Evolutionary conservation across 208 protist species (phyloP).

Genomic region (Wallacemonas collosoma): DNA sequence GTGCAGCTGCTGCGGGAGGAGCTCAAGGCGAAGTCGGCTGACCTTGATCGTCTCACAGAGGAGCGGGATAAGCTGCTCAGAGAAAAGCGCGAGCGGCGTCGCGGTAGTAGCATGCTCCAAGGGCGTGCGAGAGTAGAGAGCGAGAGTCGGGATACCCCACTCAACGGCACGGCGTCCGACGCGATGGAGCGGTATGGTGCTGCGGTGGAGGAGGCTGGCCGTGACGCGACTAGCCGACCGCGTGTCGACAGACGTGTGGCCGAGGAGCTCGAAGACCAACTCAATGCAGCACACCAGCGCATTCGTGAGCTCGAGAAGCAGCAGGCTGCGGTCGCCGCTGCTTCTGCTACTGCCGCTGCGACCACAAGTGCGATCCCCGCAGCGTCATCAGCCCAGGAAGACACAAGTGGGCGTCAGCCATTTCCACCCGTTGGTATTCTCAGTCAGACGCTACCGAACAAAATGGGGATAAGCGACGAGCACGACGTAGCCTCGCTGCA

Average conservation of each 20-base stretch:
- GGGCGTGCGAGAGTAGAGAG: neutral
- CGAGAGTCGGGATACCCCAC: neutral
- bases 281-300: constrained; percentile 35
- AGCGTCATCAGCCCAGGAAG: neutral
- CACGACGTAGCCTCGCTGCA: neutral
- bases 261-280: constrained; percentile 53
- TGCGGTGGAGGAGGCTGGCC: neutral
- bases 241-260: constrained; percentile 25
- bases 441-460: neutral
- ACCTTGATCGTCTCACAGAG: constrained; percentile 29
- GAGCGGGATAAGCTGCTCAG: constrained; percentile 33
- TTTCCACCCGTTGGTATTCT: constrained; percentile 1
- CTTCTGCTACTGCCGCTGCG: neutral
- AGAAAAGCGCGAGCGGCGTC: constrained; percentile 19
- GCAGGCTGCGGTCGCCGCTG: neutral
- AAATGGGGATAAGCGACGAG: neutral
- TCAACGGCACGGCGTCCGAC: neutral
- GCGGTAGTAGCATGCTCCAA: constrained; percentile 1
- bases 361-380: neutral
- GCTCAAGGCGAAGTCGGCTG: constrained; percentile 22
- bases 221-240: neutral
- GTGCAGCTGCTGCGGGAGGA: constrained; percentile 49
- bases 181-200: neutral
- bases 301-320: constrained; percentile 39
- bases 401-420: neutral